Base-by-base conservation (phyloP, 805 yeast genomes). In the Ogataea salicorniae region DNA sequence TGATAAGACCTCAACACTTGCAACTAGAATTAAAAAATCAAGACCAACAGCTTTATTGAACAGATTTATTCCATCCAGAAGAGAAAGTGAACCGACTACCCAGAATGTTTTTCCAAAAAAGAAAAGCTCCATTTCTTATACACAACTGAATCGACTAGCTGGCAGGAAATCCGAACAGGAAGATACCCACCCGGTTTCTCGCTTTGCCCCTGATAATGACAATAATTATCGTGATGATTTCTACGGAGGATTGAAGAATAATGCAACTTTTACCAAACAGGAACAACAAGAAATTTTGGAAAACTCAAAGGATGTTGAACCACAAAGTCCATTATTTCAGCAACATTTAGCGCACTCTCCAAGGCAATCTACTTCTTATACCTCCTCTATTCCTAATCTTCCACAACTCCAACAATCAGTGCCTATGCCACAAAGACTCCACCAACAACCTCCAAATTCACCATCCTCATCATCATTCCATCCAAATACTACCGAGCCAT, bases 1-100 rank as follows among this genome's bases (percentile, higher is more conserved):
- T 6, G 33, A 8, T 5, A 40, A 16, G 31, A 29, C 36, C 13
- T 5, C 20, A 8, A 16, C 42, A 7, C 18, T 18, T n/a, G 18
- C 22, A 18, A 17, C 29, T 34, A 59, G 55, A 37, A 59, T 57
- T 1, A 56, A 50, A 29, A 57, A 54, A 37, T 31, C 46, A 11
- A 54, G 60, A 39, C 46, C 60, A 3, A 59, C 62, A 20, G 46
- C 53, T 8, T 37, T 62, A 8, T 45, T 63, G 18, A 56, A 51
- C 39, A 58, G 55, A 40, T 34, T 64, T 11, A 50, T 63, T 4
- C 61, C 66, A 2, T 51, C 60, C 9, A 53, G 66, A 49, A 52
- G 64, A 40, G 67, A 60, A 20, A 57, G 61, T 38, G 63, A 55
- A 35, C 53, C 58, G 6, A 29, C 45, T 13, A 40, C 48, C 18